Conservation (phyloP, 306 rosid genomes). For the Vachellia pachyceras region DNA sequence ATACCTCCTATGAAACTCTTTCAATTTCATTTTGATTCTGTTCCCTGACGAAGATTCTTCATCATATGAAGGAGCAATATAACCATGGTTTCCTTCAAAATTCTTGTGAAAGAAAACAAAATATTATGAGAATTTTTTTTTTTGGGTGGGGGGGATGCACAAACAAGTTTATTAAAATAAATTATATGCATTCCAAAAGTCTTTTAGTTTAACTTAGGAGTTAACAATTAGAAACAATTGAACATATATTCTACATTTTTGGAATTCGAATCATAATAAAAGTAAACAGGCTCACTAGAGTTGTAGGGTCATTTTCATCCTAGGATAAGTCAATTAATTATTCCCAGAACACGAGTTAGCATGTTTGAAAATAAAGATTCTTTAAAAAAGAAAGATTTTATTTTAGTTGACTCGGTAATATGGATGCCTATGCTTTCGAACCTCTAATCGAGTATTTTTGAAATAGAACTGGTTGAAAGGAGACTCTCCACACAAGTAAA, state of each 20-base stretch:
- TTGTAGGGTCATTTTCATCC: slow-evolving; percentile 14
- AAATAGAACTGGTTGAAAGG: slow-evolving; percentile 6
- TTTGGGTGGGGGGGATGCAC: not conserved
- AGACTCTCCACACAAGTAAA: not conserved
- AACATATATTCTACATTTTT: slow-evolving; percentile 29
- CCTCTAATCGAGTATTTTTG: slow-evolving; percentile 7
- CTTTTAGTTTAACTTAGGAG: slow-evolving; percentile 24
- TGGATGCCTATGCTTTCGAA: slow-evolving; percentile 22
- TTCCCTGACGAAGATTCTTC: slow-evolving; percentile 83
- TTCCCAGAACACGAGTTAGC: not conserved
- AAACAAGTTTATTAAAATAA: slow-evolving; percentile 11
- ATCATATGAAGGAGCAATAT: slow-evolving; percentile 76
- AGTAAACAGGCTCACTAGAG: not conserved
- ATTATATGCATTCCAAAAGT: slow-evolving; percentile 13
- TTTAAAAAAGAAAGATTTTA: not conserved
- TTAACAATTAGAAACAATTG: slow-evolving; percentile 26
- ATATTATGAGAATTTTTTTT: slow-evolving; percentile 8
- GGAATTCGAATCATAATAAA: slow-evolving; percentile 15
- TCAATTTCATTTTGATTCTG: slow-evolving; percentile 91
- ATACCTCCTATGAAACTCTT: slow-evolving; percentile 91
- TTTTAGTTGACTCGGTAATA: not conserved
- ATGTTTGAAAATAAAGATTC: slow-evolving; percentile 12
- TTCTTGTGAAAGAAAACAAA: slow-evolving; percentile 41
- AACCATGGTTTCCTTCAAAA: slow-evolving; percentile 67
- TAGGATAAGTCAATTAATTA: slow-evolving; percentile 2